These are phyloP conservation scores for Sporisorium graminicola DNA, from an alignment of 1,284 basidiomycete genomes.

Conservation along the genomic window DNA sequence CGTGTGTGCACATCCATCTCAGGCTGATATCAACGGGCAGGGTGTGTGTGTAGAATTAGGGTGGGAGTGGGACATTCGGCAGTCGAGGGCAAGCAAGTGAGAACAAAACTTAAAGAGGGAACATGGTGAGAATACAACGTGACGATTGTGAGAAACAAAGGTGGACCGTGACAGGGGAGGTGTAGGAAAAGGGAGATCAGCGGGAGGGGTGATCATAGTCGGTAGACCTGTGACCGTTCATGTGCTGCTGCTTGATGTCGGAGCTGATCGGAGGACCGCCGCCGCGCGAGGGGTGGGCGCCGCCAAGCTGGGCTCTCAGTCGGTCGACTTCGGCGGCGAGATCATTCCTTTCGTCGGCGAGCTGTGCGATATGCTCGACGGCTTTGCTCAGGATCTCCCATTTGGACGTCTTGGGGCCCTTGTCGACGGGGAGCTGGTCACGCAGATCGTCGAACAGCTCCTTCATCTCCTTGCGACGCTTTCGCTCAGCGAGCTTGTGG, in stretches of 20 bases:
- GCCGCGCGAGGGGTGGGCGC: not conserved
- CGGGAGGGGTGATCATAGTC: constrained; percentile 32
- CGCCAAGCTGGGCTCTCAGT: constrained; percentile 27
- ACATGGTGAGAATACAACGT: too few relatives aligned
- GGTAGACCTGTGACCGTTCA: constrained; percentile 19
- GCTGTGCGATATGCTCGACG: constrained; percentile 49
- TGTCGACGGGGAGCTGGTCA: constrained; percentile 65
- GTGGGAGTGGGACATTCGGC: too few relatives aligned
- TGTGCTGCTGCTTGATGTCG: not conserved
- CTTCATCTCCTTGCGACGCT: constrained; percentile 69
- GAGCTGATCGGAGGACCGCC: not conserved
- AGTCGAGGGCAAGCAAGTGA: too few relatives aligned
- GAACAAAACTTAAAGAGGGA: too few relatives aligned
- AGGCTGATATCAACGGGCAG: too few relatives aligned
- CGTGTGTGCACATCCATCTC: too few relatives aligned
- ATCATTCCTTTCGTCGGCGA: constrained; percentile 40
- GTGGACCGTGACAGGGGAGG: too few relatives aligned
- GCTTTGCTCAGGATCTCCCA: constrained; percentile 67
- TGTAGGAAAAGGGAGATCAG: not conserved
- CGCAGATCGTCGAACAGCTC: constrained; percentile 68
- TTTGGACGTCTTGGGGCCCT: constrained; percentile 66
- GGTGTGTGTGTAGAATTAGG: too few relatives aligned
- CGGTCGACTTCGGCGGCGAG: constrained; percentile 31
- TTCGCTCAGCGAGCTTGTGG: constrained; percentile 68
- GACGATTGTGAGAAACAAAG: too few relatives aligned